Base-by-base conservation (phyloP, 2,329 filamentous ascomycete species). In the Lachnellula arida region DNA sequence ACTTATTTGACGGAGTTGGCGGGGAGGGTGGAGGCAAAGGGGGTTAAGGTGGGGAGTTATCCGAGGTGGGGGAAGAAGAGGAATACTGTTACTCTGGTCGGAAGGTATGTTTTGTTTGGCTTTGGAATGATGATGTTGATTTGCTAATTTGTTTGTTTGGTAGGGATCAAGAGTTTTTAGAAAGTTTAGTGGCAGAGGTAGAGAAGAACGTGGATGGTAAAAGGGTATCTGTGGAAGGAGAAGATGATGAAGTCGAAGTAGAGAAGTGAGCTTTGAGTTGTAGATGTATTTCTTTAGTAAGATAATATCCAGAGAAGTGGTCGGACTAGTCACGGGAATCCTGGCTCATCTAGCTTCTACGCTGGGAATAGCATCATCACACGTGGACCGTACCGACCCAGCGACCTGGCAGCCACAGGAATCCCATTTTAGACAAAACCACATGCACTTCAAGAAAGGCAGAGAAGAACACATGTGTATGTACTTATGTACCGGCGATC, bases 21-120 rank as follows among this genome's bases (percentile, higher is more conserved):
- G 4, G 80, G 76, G 28, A 83, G 83, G 70, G 88, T 92, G 22
- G 87, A 85, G 70, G 76, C 84, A 0, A 84, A 81, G 67, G 91
- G 91, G 3, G 81, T 97, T 67, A 97, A 97, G 75, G 91, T 97
- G 15, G 94, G 94, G 47, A 96, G 90, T 72, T 97, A 99, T 73
- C 94, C 94, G 37, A 79, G 91, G 54, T 97, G 92, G 91, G 90
- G 88, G 5, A 93, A 90, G 78, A 84, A 84, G 67, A 80, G 80
- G 60, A 97, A 97, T 72, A 94, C 91, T 0, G 91, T 97, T 48
- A 97, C 93, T 11, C 76, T 99, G 52, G 92, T 97, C 19, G 83
- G 84, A 63, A 76, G 74, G 78, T 81, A 67, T 64, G 73, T 68
- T 46, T 25, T 11, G 12, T 54, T 39, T 17, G 22, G 39, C 9